phyloP scores from a whole-genome alignment of 345 rosid species.

The Eucalyptus lansdowneana region DNA sequence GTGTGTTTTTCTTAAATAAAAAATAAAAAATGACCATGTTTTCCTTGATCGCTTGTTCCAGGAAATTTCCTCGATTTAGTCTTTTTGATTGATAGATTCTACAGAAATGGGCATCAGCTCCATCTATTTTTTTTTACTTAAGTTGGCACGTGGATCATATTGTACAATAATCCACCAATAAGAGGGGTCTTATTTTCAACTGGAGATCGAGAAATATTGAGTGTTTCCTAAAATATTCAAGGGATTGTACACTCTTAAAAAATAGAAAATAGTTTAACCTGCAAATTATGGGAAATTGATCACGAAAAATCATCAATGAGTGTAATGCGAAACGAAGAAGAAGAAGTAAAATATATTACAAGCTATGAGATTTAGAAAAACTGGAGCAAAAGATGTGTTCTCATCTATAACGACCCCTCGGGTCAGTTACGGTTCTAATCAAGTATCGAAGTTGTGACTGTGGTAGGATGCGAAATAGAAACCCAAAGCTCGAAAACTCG shows the following conservation, averaged over 20 bases:
- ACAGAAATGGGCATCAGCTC: not conserved
- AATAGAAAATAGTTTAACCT: not conserved
- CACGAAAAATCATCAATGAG: not conserved
- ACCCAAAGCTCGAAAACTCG: not conserved
- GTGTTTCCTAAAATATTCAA: not conserved
- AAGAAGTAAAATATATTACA: not conserved
- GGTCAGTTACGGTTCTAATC: not conserved
- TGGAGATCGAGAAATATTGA: not conserved
- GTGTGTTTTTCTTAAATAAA: too few species aligned
- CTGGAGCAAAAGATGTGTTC: too few species aligned
- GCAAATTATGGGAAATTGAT: not conserved
- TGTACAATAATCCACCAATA: not conserved
- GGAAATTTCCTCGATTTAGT: not conserved
- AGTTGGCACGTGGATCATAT: not conserved
- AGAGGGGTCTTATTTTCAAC: not conserved
- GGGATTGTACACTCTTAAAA: not conserved
- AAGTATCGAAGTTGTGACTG: accelerated
- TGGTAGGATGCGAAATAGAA: too few species aligned
- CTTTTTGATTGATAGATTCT: not conserved
- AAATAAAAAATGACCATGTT: not conserved
- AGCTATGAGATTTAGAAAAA: not conserved
- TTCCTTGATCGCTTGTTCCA: not conserved
- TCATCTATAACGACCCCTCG: not conserved
- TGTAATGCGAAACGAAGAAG: not conserved
- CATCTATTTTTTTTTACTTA: not conserved